These are phyloP conservation scores for Dysphania ambrosioides DNA, from an alignment of 148 eudicot genomes.

Conservation along the genomic window DNA sequence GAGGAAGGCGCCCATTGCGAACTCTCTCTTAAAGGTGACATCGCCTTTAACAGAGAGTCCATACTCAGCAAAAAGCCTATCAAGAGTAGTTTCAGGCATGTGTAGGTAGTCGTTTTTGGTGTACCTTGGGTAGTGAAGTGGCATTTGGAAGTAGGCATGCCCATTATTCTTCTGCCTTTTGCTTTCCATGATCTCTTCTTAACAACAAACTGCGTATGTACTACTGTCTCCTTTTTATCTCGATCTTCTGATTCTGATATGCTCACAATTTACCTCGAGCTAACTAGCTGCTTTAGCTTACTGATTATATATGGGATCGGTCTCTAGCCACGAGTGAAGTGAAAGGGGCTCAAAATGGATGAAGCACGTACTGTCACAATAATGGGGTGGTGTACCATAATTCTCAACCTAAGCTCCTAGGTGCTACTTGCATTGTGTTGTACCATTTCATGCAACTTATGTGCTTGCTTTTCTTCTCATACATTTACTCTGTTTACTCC, in stretches of 20 bases:
- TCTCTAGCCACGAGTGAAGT: not conserved
- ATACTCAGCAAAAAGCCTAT: constrained; percentile 54
- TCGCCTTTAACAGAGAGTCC: constrained; percentile 53
- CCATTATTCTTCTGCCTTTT: constrained; percentile 10
- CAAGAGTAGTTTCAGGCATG: constrained; percentile 54
- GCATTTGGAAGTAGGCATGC: constrained; percentile 51
- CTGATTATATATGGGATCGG: not conserved
- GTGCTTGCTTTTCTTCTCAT: not conserved
- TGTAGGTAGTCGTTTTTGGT: constrained; percentile 49
- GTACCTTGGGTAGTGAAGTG: constrained; percentile 75
- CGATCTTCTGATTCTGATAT: not conserved
- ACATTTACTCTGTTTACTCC: not conserved
- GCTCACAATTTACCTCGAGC: not conserved
- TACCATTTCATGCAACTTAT: constrained; percentile 17
- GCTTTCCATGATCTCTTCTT: constrained; percentile 21
- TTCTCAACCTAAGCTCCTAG: constrained; percentile 3
- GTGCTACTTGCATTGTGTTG: constrained; percentile 16
- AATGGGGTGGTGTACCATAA: constrained; percentile 33
- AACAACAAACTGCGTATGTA: not conserved
- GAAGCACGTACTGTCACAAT: constrained; percentile 23
- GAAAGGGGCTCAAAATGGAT: constrained; percentile 11
- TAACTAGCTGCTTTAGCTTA: too few relatives aligned
- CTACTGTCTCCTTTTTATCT: not conserved
- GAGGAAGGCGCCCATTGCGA: constrained; percentile 74
- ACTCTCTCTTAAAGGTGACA: constrained; percentile 48